Base-by-base conservation (phyloP, 345 rosid genomes). In the Syzygium aromaticum region DNA sequence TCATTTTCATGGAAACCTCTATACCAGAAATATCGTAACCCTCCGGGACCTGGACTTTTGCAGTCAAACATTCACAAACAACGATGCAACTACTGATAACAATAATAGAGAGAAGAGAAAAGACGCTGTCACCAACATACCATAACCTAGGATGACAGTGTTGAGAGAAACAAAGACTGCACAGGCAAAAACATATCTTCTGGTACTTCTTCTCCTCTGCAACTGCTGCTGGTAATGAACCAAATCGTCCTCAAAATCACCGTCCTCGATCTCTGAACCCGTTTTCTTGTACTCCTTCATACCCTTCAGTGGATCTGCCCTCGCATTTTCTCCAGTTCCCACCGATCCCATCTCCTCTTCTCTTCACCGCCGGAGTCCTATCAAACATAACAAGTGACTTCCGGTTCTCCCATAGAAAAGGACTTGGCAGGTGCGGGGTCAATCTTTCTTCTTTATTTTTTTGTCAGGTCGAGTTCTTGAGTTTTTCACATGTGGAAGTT, bases 71-170 rank as follows among this genome's bases (percentile, higher is more conserved):
- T 27, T 59, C 53, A 2, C 56, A 40, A 40, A 9, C 85, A 82
- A 82, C 67, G 3, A 59, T 59, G 67, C 67, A 25, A 85, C 11
- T 54, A 57, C 49, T 52, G 27, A 38, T 53, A 28, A 78, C n/a
- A 0, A 17, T 21, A 27, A 11, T 10, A 12, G 38, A 38, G 17
- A 61, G 25, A 14, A 49, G 21, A 33, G 52, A 78, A 53, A n/a
- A 33, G 14, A 54, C 17, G 46, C 17, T 38, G 80, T n/a, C 46
- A 7, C 28, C 28, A 23, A 22, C 87, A 92, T 86, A 96, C 99
- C 98, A 85, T 97, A 97, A 40, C 98, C 98, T 87, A 96, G 98
- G 90, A 96, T 95, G 89, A 96, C 98, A 86, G 91, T 92, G 90
- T 94, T 97, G 84, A 97, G 93, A 43, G 99, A 97, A 33, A 98